These are phyloP conservation scores for Hanseniaspora clermontiae DNA, from an alignment of 805 yeast species.

Conservation along the genomic window DNA sequence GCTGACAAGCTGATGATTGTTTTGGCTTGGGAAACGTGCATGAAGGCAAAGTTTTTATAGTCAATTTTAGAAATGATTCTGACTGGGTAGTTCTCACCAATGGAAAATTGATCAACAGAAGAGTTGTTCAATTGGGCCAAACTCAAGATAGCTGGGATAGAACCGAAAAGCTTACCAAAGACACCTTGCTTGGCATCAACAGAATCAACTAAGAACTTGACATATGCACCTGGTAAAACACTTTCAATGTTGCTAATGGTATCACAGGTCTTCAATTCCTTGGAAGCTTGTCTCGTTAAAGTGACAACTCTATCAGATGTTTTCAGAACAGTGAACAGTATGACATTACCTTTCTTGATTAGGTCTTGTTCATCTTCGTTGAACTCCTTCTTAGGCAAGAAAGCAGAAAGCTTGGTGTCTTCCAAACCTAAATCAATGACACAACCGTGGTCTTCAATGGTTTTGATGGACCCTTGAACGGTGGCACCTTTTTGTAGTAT, in stretches of 20 bases:
- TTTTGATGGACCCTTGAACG: constrained; percentile 63
- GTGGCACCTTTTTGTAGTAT: constrained; percentile 41
- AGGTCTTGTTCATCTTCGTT: constrained; percentile 29
- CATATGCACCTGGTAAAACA: constrained; percentile 71
- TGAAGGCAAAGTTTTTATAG: constrained; percentile 41
- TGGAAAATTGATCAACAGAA: constrained; percentile 44
- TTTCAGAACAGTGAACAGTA: constrained; percentile 47
- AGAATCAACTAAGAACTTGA: constrained; percentile 58
- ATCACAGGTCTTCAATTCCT: constrained; percentile 33
- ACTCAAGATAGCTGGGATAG: constrained; percentile 58
- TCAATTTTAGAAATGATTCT: constrained; percentile 50
- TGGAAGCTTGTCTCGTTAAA: constrained; percentile 41
- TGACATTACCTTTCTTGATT: constrained; percentile 46
- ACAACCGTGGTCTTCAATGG: constrained; percentile 87
- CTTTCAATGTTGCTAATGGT: constrained; percentile 65
- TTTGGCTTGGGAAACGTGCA: constrained; percentile 48
- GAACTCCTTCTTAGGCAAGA: constrained; percentile 60
- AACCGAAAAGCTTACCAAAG: constrained; percentile 59
- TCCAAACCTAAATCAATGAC: constrained; percentile 56
- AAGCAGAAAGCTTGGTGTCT: constrained; percentile 42
- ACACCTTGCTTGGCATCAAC: constrained; percentile 46
- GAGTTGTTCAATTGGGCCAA: constrained; percentile 49
- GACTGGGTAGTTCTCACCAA: constrained; percentile 57
- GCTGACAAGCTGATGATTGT: constrained; percentile 33
- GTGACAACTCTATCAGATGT: constrained; percentile 35